These are phyloP conservation scores for Dendrothele bispora DNA, from an alignment of 768 basidiomycete genomes.

Conservation along the genomic window DNA sequence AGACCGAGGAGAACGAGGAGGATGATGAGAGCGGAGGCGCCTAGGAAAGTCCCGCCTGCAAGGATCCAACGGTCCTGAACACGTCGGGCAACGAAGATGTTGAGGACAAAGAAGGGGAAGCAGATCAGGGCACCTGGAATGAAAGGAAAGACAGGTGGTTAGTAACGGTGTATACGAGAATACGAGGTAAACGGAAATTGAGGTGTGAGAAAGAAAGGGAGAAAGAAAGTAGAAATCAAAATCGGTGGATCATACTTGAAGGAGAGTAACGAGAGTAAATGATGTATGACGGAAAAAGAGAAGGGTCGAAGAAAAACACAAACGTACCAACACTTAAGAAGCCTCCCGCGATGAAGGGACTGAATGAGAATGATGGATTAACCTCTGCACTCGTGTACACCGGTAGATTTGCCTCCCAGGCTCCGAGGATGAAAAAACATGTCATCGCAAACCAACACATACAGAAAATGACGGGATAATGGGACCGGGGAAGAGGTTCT, in stretches of 20 bases:
- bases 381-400: slow-evolving; percentile 37
- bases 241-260: too few relatives aligned
- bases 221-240: too few relatives aligned
- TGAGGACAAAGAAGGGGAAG: slow-evolving; percentile 67
- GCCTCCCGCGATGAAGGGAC: too few relatives aligned
- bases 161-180: slow-evolving; percentile 65
- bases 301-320: too few relatives aligned
- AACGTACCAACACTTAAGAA: too few relatives aligned
- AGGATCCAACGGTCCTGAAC: slow-evolving; percentile 63
- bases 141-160: slow-evolving; percentile 73
- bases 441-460: slow-evolving; percentile 75
- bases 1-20: slow-evolving; percentile 47
- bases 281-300: too few relatives aligned
- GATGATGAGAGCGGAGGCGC: slow-evolving; percentile 50
- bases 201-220: too few relatives aligned
- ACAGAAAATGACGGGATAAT: slow-evolving; percentile 56
- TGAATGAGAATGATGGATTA: too few relatives aligned
- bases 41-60: slow-evolving; percentile 49
- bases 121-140: slow-evolving; percentile 59
- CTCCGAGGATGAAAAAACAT: slow-evolving; percentile 68
- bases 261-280: too few relatives aligned
- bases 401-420: slow-evolving; percentile 70
- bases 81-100: slow-evolving; percentile 55
- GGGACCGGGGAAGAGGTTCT: too few relatives aligned
- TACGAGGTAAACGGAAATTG: slow-evolving; percentile 24